A percentile compares a stretch with the other conserved stretches of the same genome.
Evolutionary conservation across 2,329 filamentous ascomycete species (phyloP).

Genomic region (Moelleriella libera): DNA sequence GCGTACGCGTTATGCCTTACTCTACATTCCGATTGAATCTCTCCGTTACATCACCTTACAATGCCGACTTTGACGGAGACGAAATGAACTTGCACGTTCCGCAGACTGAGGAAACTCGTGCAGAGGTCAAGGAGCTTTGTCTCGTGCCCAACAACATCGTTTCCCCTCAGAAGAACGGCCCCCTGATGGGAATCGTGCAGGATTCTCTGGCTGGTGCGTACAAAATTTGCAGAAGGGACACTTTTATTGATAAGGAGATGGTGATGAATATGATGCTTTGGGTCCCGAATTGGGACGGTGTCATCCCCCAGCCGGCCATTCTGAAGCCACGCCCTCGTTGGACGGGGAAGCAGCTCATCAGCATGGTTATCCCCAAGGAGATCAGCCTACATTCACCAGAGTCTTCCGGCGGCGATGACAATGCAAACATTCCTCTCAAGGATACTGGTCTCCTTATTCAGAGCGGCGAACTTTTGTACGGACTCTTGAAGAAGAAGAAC

Average conservation of each 20-base stretch:
- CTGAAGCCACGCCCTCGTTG: slow-evolving; percentile 82
- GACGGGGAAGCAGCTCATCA: slow-evolving; percentile 97
- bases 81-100: slow-evolving; percentile 99
- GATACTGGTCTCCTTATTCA: slow-evolving; percentile 76
- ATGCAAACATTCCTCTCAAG: slow-evolving; percentile 45
- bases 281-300: slow-evolving; percentile 95
- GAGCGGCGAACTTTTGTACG: slow-evolving; percentile 79
- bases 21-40: slow-evolving; percentile 96
- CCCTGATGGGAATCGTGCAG: slow-evolving; percentile 98
- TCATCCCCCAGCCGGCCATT: slow-evolving; percentile 88
- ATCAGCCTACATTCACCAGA: slow-evolving; percentile 67
- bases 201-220: slow-evolving; percentile 93
- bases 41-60: slow-evolving; percentile 96
- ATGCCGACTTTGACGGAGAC: slow-evolving; percentile 98
- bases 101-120: slow-evolving; percentile 90
- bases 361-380: slow-evolving; percentile 76
- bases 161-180: slow-evolving; percentile 90
- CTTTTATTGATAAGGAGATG: slow-evolving; percentile 77
- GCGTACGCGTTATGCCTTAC: slow-evolving; percentile 95
- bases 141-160: slow-evolving; percentile 99
- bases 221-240: slow-evolving; percentile 88
- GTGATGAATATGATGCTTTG: slow-evolving; percentile 97
- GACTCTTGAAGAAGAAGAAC: slow-evolving; percentile 83
- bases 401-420: slow-evolving; percentile 16
- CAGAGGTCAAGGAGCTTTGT: slow-evolving; percentile 86